Evolutionary conservation across 371 early-diverging fungal genomes (phyloP), one percentile per base, ranked within the genome.

Genomic region (Coemansia sp.): DNA sequence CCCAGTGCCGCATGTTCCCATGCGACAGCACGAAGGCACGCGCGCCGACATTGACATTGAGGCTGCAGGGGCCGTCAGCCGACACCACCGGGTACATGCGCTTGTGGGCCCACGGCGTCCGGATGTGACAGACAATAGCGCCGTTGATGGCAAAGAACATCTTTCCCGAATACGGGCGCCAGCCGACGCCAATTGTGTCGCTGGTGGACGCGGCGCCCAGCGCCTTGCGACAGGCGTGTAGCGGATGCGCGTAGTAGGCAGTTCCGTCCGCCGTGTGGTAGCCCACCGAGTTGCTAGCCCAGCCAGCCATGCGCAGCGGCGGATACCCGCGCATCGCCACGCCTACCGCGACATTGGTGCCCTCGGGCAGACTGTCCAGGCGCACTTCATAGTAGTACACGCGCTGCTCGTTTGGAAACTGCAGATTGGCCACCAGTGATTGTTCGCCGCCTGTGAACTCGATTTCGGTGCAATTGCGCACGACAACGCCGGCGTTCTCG

Each of bases 1-100:
- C 70, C 77, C 77, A 77, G 54, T 70, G 66, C 40, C 70, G 75
- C 67, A 77, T 75, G 36, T 77, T 77, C 47, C 64, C 77, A 31
- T 77, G 69, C 12, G 77, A 53, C 48, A 77, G 62, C 9, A 77
- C 64, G 63, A 75, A 77, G 26, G 70, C 77, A n/a, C 70, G 69
- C 8, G 61, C 47, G 31, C 77, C 77, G n/a, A 69, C 52, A 31
- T 77, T 77, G 56, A 69, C 69, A 14, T 48, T 66, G 47, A 77
- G 50, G n/a, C 54, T 55, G 50, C 70, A 68, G n/a, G 77, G 77
- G 6, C 77, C 77, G 60, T 75, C 68, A 8, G 70, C 68, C 7
- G 76, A 75, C 38, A 77, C 57, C n/a, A 69, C 51, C 40, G 77
- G 77, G 34, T 69, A 77, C 57, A 77, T 39, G 10, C 74, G 66